Base-by-base conservation (phyloP, 345 rosid genomes). In the Sisymbrium irio region DNA sequence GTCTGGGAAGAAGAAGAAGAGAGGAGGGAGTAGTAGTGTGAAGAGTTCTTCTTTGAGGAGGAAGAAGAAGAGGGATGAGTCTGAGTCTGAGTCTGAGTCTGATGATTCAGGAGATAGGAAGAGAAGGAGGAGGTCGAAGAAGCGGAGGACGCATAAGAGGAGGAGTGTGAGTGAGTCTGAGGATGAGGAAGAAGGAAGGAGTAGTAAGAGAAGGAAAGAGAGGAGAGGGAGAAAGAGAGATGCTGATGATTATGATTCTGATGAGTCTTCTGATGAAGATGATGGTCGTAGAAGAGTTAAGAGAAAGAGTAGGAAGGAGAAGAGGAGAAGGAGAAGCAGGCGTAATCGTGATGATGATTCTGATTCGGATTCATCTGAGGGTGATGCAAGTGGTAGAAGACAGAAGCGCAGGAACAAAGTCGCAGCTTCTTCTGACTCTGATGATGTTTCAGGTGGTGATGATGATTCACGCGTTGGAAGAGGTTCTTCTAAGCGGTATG, bases 111-210 rank as follows among this genome's bases (percentile, higher is more conserved):
- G 74, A 19, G 84, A 73, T 74, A 82, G 84, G 82, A 88, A 72
- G 83, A 89, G 86, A 73, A 89, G 94, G 53, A 85, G 91, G 62
- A 85, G 96, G 82, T 88, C 87, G 2, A 89, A 84, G 92, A 91
- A 89, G 79, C 79, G 91, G 80, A 77, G 33, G 27, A 0, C 19
- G 1, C 85, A 78, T 66, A 77, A 82, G 83, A 87, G 82, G 78
- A 87, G 91, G 70, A 79, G 74, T 30, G 32, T 35, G 30, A 79
- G 83, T 61, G 83, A 85, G 68, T 88, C 95, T 15, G 96, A 88
- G 58, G 85, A 86, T 9, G 93, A 84, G 28, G 83, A 83, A 73
- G 84, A 83, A 20, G 72, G 67, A 17, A 72, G 67, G 75, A 82
- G 82, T 63, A 22, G 25, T 1, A 83, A 83, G 77, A 82, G 82